A percentile compares a stretch with the other conserved stretches of the same genome.
Conservation (phyloP, 2,329 filamentous ascomycete species). For the Curvularia sp. region DNA sequence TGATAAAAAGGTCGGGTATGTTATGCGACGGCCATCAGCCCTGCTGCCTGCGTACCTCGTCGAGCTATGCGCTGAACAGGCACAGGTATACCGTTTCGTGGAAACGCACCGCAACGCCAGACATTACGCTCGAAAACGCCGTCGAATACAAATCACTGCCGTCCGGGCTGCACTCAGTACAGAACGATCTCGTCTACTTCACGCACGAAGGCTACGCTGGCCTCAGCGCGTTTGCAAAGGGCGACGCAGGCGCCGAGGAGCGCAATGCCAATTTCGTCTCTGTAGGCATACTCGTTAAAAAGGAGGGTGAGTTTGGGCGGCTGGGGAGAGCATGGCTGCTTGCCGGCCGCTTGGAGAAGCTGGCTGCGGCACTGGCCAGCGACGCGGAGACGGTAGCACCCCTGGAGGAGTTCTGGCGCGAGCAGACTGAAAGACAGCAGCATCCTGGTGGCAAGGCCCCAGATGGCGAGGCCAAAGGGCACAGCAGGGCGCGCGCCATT, state of each 20-base stretch:
- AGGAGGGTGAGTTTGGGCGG: slow-evolving; percentile 74
- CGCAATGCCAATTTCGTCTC: slow-evolving; percentile 93
- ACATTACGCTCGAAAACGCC: slow-evolving; percentile 78
- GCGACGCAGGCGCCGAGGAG: slow-evolving; percentile 76
- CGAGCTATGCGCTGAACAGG: slow-evolving; percentile 16
- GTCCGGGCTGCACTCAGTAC: slow-evolving; percentile 87
- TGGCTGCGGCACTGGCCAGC: slow-evolving; percentile 70
- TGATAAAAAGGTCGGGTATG: slow-evolving; percentile 86
- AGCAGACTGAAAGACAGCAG: slow-evolving; percentile 48
- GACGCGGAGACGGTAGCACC: slow-evolving; percentile 68
- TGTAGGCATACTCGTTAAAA: slow-evolving; percentile 84
- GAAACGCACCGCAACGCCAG: slow-evolving; percentile 74
- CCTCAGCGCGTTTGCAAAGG: slow-evolving; percentile 89
- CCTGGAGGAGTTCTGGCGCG: slow-evolving; percentile 83
- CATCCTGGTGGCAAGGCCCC: background rate
- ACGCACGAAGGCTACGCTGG: slow-evolving; percentile 85
- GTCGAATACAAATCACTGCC: slow-evolving; percentile 97
- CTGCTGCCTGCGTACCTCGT: slow-evolving; percentile 4
- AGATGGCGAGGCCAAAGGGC: slow-evolving; percentile 22
- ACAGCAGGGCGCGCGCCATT: slow-evolving; percentile 46
- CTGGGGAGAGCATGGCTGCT: slow-evolving; percentile 90
- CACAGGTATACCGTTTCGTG: slow-evolving; percentile 80
- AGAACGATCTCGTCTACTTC: slow-evolving; percentile 90
- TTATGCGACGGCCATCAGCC: slow-evolving; percentile 18
- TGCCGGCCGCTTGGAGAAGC: slow-evolving; percentile 74